Base-by-base conservation (phyloP, 805 yeast species). In the Kurtzmaniella cleridarum region DNA sequence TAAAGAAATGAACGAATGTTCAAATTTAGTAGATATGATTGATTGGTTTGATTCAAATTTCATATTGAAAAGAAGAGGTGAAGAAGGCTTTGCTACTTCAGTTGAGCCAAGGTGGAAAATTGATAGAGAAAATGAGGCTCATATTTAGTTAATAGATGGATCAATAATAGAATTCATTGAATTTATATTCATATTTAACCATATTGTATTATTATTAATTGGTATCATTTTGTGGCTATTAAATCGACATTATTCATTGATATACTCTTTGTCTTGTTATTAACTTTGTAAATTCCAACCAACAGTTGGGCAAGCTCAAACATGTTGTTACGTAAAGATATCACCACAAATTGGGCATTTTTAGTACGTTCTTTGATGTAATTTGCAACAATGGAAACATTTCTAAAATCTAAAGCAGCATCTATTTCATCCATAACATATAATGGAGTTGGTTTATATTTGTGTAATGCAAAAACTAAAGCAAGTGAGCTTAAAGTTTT, bases 361-460 rank as follows among this genome's bases (percentile, higher is more conserved):
- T 85, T 86, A 2, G 98, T 95, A 37, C 97, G 73, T 53, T 90
- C 96, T 55, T 89, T 90, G 58, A 93, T 93, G 57, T 93, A 95
- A 54, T 90, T 91, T 3, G 98, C 99, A 36, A 93, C 96, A 63
- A 93, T 93, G 10, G 96, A 88, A 27, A 93, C 98, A 52, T 93
- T 93, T 57, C 97, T 72, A 64, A 93, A 93, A 66, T 93, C 99
- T 47, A 93, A 73, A 1, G 99, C 99, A 1, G 99, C 98, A 66
- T 93, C 98, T 50, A 93, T 93, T 65, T 93, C 98, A 66, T 93
- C 98, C 98, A 93, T 93, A 28, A 93, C 98, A 57, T 93, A 93
- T 35, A 93, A 65, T 5, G 98, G 98, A 0, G 98, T 93, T 1
- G 98, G 98, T 58, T 88, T 93, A 60, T 88, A 93, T 49, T 86